These are phyloP conservation scores for Fraxinus greggii DNA, from an alignment of 305 asterid genomes.

Conservation along the genomic window DNA sequence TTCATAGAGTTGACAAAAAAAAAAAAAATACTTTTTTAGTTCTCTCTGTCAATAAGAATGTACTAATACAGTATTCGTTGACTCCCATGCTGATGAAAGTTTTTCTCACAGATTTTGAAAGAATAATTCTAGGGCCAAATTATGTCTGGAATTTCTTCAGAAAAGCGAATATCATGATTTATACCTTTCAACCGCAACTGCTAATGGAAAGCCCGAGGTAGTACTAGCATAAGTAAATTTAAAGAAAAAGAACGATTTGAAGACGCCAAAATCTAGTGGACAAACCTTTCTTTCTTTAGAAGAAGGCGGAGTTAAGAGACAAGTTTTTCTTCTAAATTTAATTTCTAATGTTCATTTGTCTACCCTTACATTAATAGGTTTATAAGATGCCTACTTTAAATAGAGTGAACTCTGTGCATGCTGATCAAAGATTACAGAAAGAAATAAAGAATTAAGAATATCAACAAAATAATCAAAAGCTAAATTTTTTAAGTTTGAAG, in stretches of 20 bases:
- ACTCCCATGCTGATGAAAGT: neutral
- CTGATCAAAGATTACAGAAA: neutral
- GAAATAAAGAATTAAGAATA: neutral
- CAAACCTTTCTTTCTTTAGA: neutral
- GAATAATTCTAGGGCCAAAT: neutral
- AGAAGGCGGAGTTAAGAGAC: slow-evolving; percentile 1
- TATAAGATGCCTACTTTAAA: neutral
- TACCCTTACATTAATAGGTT: neutral
- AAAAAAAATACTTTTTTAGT: neutral
- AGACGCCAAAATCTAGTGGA: neutral
- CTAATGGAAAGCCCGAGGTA: slow-evolving; percentile 1
- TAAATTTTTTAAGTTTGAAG: slow-evolving; percentile 1
- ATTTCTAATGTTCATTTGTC: neutral
- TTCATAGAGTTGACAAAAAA: neutral
- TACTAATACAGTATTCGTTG: neutral
- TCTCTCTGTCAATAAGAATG: neutral
- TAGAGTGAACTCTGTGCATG: neutral
- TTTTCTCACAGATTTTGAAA: neutral
- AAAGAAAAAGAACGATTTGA: neutral
- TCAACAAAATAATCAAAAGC: slow-evolving; percentile 6
- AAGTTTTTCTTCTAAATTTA: slow-evolving; percentile 2
- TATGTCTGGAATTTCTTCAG: slow-evolving; percentile 3
- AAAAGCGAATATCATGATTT: neutral
- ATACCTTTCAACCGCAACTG: neutral
- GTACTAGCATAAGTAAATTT: slow-evolving; percentile 2